Percentiles rank a stretch among this genome's conserved stretches.
Conservation (phyloP, 306 rosid genomes). For the Lotus japonicus region DNA sequence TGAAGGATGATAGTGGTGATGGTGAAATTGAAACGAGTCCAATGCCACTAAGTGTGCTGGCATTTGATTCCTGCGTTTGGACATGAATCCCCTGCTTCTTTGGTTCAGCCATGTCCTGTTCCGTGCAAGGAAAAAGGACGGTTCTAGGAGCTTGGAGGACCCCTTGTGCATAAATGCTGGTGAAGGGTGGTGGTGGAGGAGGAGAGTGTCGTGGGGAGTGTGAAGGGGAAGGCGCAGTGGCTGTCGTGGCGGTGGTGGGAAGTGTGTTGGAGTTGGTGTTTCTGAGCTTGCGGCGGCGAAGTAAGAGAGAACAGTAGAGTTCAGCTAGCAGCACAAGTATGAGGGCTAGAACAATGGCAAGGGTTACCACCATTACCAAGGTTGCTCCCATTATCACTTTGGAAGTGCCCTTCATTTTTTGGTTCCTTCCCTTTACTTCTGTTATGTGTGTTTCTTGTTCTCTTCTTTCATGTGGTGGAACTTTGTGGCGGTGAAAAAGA, state of each 20-base stretch:
- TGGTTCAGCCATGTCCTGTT: slow-evolving; percentile 25
- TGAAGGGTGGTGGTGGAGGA: slow-evolving; percentile 9
- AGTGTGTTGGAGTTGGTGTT: slow-evolving; percentile 9
- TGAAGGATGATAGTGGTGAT: slow-evolving; percentile 36
- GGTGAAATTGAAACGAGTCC: slow-evolving; percentile 18
- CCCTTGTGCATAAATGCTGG: slow-evolving; percentile 57
- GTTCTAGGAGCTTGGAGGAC: slow-evolving; percentile 79
- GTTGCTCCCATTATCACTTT: slow-evolving; percentile 86
- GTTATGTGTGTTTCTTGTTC: background rate
- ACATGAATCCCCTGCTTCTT: slow-evolving; percentile 38
- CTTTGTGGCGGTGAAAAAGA: slow-evolving; percentile 19
- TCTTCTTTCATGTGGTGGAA: background rate
- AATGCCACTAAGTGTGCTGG: slow-evolving; percentile 8
- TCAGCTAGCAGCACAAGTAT: slow-evolving; percentile 74
- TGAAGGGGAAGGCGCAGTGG: slow-evolving; percentile 22
- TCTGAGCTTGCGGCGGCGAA: slow-evolving; percentile 65
- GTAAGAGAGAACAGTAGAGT: slow-evolving; percentile 90
- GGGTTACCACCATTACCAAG: slow-evolving; percentile 71
- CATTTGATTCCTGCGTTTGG: slow-evolving; percentile 28
- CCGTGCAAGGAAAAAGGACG: slow-evolving; percentile 49
- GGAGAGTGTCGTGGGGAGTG: slow-evolving; percentile 10
- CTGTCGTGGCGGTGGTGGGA: slow-evolving; percentile 10
- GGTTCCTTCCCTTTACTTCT: background rate
- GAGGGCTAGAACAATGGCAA: slow-evolving; percentile 73
- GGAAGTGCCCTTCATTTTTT: slow-evolving; percentile 81